Evolutionary conservation across 2,329 filamentous ascomycete species (phyloP), one percentile per base, ranked within the genome.

Genomic region (Colletotrichum musae): DNA sequence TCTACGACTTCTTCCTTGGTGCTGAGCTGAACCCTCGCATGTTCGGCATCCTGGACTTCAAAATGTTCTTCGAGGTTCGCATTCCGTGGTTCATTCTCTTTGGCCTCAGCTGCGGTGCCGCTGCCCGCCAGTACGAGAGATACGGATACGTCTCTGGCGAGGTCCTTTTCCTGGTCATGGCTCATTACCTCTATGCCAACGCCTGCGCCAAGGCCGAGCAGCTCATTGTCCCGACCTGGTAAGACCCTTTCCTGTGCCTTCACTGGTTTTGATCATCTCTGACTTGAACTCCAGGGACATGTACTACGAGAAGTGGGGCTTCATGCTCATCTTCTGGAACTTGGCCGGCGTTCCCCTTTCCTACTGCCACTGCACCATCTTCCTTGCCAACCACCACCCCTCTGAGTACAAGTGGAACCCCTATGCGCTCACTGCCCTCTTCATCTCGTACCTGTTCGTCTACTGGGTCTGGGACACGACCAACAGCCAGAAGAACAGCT

Each of bases 251-350:
- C n/a, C 3, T 12, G 21, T 24, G 9, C 32, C 21, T 41, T 15
- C 15, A 10, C 21, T 9, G 28, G 5, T 16, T 12, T 15, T 21
- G 10, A 18, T 7, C 7, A 6, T 47, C n/a, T 13, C 64, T 67
- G 32, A 67, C 64, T 36, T 32, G 2, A 9, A n/a, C 21, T 39
- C n/a, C 50, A 80, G 79, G 92, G 94, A 97, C 77, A 97, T 97
- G 92, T 97, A 97, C 85, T 95, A 94, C 76, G 94, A 97, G 86
- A 97, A 97, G 84, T 95, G 93, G 89, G 94, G 94, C 60, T 97
- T 97, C 85, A 97, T 97, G 94, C 89, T 97, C 73, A 97, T 97
- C 80, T 97, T 97, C 89, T 97, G 94, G 94, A 97, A 97, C 82
- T 86, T 97, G 79, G 94, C 94, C 54, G 94, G 94, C 73, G 94